Evolutionary conservation across 805 yeast species (phyloP).

Genomic region (Isabelozyma heimii): DNA sequence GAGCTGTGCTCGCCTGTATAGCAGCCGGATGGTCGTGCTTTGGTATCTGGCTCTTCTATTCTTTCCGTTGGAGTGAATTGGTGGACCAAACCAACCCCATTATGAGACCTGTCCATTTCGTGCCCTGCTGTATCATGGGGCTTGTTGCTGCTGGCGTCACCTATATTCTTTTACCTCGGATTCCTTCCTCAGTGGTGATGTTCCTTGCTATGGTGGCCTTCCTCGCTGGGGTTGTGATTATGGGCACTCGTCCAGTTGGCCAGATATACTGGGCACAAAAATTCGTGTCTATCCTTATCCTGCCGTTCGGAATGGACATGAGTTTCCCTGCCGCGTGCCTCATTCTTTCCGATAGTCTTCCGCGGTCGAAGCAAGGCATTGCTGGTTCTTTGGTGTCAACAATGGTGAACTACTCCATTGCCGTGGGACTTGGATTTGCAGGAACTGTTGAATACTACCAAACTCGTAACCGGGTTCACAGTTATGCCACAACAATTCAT

Average conservation of each 20-base stretch:
- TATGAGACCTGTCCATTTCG: conserved; percentile 23
- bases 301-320: conserved; percentile 74
- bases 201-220: conserved; percentile 53
- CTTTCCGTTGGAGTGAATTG: conserved; percentile 46
- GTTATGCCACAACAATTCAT: conserved; percentile 12
- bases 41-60: conserved; percentile 67
- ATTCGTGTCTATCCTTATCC: conserved; percentile 52
- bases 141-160: conserved; percentile 51
- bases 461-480: conserved; percentile 12
- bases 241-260: conserved; percentile 54
- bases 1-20: conserved; percentile 49
- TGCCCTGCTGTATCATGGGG: conserved; percentile 46
- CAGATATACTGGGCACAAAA: conserved; percentile 62
- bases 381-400: conserved; percentile 75
- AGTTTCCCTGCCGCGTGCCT: conserved; percentile 75
- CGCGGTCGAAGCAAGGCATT: conserved; percentile 67
- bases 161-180: conserved; percentile 42
- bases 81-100: conserved; percentile 40
- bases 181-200: conserved; percentile 50
- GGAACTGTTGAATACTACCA: conserved; percentile 31
- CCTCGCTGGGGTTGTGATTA: conserved; percentile 46
- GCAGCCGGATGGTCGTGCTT: conserved; percentile 75
- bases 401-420: conserved; percentile 63
- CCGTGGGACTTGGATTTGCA: conserved; percentile 34
- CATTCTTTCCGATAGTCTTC: conserved; percentile 54